Evolutionary conservation across 2,329 filamentous ascomycete genomes (phyloP), one percentile per base, ranked within the genome.

Genomic region (Hymenoscyphus fraxineus): DNA sequence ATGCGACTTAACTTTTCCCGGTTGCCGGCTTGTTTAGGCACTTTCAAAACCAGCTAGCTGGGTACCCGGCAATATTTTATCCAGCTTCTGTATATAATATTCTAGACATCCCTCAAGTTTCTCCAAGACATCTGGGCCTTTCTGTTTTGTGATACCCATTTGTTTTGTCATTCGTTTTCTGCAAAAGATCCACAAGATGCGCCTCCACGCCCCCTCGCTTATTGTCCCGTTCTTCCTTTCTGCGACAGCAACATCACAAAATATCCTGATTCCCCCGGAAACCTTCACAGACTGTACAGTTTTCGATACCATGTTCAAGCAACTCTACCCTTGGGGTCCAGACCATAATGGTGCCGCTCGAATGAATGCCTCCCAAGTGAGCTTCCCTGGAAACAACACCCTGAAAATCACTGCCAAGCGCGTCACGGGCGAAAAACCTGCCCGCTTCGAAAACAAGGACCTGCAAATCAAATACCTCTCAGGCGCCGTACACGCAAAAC

Each of bases 311-410:
- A 77, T 82, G 73, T 86, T 82, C 76, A 74, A 72, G 61, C 41
- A 83, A 74, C 79, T 82, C 67, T 86, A 86, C 70, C 83, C 82
- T 1, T 85, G 83, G 84, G 83, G 83, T 27, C 81, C 78, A 19
- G 80, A 83, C 69, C 83, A 86, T 75, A 86, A 86, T 70, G 84
- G 84, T 51, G 81, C 78, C 0, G 83, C 84, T 0, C 82, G 82
- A 41, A 86, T 86, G 84, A 73, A 78, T 68, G 75, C 78, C 59
- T 71, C 75, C 10, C 79, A 84, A 47, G 79, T 83, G 58, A 67
- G 71, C 3, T 76, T 84, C 59, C 44, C 44, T 12, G 54, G 62
- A 19, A 55, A 63, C 6, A 60, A 61, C 12, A 57, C 61, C 32
- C 60, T 70, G 12, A 68, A 59, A 1, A 62, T 72, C 2, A 72